Evolutionary conservation across 495 filamentous ascomycete species (phyloP).

Genomic region (Neurospora sp.): DNA sequence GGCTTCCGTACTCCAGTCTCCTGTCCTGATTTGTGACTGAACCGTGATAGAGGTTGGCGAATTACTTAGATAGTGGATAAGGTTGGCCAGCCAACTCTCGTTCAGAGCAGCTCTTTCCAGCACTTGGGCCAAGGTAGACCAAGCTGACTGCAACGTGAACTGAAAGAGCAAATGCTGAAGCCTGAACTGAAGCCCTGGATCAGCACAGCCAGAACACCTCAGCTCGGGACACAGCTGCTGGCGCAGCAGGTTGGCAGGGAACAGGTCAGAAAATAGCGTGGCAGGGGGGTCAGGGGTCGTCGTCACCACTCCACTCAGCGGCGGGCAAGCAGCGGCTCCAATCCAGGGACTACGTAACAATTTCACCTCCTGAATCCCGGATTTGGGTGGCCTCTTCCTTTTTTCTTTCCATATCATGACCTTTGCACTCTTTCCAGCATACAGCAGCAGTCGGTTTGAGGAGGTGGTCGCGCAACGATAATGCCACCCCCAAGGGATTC

Average conservation of each 20-base stretch:
- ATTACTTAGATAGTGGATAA: constrained; percentile 2
- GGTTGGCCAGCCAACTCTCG: constrained; percentile 33
- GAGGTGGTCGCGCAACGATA: neutral
- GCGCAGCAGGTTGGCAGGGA: neutral
- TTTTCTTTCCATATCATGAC: neutral
- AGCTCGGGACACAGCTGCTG: neutral
- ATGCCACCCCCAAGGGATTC: neutral
- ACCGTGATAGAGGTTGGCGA: neutral
- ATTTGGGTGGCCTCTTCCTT: neutral
- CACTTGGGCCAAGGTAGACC: neutral
- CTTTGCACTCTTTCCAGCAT: neutral
- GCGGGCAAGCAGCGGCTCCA: neutral
- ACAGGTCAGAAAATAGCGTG: constrained; percentile 10
- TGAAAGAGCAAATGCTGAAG: neutral
- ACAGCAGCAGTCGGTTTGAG: neutral
- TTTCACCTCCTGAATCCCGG: neutral
- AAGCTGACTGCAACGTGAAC: neutral
- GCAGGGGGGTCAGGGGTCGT: constrained; percentile 1
- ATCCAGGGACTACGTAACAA: neutral
- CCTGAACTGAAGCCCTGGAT: neutral
- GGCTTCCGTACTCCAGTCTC: too few species aligned
- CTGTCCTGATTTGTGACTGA: neutral
- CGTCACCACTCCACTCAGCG: neutral
- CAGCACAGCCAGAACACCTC: neutral
- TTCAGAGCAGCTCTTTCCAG: neutral